A percentile compares a stretch with the other conserved stretches of the same genome.
Conservation (phyloP, 1,139 yeast species). For the Zhuliangozyma blackwelliae region DNA sequence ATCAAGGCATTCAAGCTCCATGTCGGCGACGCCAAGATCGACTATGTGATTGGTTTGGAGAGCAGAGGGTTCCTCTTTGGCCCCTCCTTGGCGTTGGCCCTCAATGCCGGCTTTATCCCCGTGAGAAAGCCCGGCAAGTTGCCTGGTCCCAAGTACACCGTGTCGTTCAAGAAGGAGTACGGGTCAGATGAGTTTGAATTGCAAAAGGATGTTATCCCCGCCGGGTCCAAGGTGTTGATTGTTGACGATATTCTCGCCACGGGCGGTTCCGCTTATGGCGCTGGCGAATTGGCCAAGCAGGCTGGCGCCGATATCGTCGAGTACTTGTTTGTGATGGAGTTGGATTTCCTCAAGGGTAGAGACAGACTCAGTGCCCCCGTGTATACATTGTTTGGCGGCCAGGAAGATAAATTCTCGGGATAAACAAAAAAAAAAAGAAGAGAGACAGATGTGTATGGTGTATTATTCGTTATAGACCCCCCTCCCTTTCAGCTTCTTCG, state of each 20-base stretch:
- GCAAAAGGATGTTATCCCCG: slow-evolving; percentile 77
- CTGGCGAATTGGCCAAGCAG: slow-evolving; percentile 75
- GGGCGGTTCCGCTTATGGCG: slow-evolving; percentile 94
- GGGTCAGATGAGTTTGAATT: slow-evolving; percentile 88
- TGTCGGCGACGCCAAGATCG: slow-evolving; percentile 65
- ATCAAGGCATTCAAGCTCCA: slow-evolving; percentile 78
- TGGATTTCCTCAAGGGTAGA: slow-evolving; percentile 92
- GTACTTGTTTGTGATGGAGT: slow-evolving; percentile 86
- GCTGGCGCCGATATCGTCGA: slow-evolving; percentile 68
- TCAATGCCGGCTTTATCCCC: slow-evolving; percentile 89
- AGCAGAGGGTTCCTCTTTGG: slow-evolving; percentile 97
- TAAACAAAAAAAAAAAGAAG: background rate
- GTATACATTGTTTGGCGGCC: slow-evolving; percentile 84
- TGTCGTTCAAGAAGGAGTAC: slow-evolving; percentile 84
- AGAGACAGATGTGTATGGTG: slow-evolving; percentile 1
- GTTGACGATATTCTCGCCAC: slow-evolving; percentile 98
- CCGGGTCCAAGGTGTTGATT: slow-evolving; percentile 74
- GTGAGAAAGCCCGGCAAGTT: slow-evolving; percentile 93
- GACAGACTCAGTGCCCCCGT: slow-evolving; percentile 81
- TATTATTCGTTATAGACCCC: too few species aligned
- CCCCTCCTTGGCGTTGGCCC: slow-evolving; percentile 85
- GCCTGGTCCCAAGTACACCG: slow-evolving; percentile 77
- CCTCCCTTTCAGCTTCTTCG: too few species aligned
- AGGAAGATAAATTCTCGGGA: slow-evolving; percentile 43
- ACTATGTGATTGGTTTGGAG: slow-evolving; percentile 90